Evolutionary conservation across 345 rosid genomes (phyloP).

Genomic region (Citrus trifoliata): DNA sequence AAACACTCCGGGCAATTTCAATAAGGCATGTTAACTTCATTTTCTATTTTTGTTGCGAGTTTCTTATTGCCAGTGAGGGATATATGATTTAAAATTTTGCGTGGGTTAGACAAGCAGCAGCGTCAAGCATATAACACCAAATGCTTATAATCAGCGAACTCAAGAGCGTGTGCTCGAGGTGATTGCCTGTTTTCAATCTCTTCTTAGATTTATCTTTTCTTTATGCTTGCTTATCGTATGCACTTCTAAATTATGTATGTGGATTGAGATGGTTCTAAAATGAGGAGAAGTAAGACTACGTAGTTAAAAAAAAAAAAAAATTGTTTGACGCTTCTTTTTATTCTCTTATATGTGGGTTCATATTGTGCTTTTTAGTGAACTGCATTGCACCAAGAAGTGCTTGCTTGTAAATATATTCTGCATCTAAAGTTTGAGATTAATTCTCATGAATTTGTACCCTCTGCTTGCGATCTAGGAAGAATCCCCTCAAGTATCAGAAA

Average conservation of each 20-base stretch:
- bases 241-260: not conserved
- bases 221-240: not conserved
- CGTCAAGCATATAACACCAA: constrained; percentile 18
- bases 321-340: not conserved
- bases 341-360: not conserved
- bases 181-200: not conserved
- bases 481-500: constrained; percentile 38
- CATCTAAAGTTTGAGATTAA: not conserved
- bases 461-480: constrained; percentile 45
- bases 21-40: constrained; percentile 43
- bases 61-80: not conserved
- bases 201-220: not conserved
- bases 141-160: constrained; percentile 47
- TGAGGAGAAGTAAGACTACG: not conserved
- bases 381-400: not conserved
- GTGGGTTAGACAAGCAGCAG: constrained; percentile 39
- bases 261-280: not conserved
- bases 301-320: not conserved
- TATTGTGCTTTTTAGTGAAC: not conserved
- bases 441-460: not conserved
- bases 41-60: not conserved
- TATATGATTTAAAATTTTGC: constrained; percentile 18
- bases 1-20: constrained; percentile 20
- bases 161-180: constrained; percentile 68
- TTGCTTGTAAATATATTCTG: not conserved